These are phyloP conservation scores for Ormosia semicastrata DNA, from an alignment of 306 rosid genomes.

Conservation along the genomic window DNA sequence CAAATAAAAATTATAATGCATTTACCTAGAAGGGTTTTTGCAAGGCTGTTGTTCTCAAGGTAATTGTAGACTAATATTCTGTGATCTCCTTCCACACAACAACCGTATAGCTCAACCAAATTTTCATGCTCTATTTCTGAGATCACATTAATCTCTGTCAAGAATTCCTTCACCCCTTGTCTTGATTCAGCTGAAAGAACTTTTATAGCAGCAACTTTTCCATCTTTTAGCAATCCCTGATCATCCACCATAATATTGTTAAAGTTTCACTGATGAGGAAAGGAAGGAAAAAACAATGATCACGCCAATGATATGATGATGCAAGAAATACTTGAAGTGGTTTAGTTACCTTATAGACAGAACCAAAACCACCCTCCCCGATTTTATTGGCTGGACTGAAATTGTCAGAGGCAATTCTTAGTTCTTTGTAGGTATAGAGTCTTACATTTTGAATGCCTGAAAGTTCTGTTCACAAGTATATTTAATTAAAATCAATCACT, in stretches of 20 bases:
- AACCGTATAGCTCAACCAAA: slow-evolving; percentile 86
- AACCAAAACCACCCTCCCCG: slow-evolving; percentile 98
- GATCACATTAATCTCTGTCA: slow-evolving; percentile 89
- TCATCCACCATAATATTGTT: slow-evolving; percentile 27
- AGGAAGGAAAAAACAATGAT: background rate
- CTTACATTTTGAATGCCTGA: slow-evolving; percentile 63
- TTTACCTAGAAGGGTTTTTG: slow-evolving; percentile 81
- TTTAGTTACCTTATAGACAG: slow-evolving; percentile 74
- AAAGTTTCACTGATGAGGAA: slow-evolving; percentile 14
- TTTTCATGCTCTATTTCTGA: slow-evolving; percentile 83
- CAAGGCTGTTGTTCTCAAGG: slow-evolving; percentile 89
- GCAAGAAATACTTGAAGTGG: slow-evolving; percentile 16
- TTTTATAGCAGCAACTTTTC: slow-evolving; percentile 88
- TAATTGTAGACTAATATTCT: slow-evolving; percentile 91
- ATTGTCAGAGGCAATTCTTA: slow-evolving; percentile 64
- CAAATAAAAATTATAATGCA: slow-evolving; percentile 12
- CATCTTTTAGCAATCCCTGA: slow-evolving; percentile 82
- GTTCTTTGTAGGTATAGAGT: slow-evolving; percentile 65
- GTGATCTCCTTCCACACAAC: slow-evolving; percentile 80
- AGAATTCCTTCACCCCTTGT: slow-evolving; percentile 87
- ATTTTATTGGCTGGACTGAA: slow-evolving; percentile 71
- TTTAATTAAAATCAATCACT: slow-evolving; percentile 20
- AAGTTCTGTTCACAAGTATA: slow-evolving; percentile 47
- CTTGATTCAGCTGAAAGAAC: slow-evolving; percentile 89
- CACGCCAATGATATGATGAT: slow-evolving; percentile 8